Conservation (phyloP, 2,329 filamentous ascomycete genomes). For the Emmonsia crescens region DNA sequence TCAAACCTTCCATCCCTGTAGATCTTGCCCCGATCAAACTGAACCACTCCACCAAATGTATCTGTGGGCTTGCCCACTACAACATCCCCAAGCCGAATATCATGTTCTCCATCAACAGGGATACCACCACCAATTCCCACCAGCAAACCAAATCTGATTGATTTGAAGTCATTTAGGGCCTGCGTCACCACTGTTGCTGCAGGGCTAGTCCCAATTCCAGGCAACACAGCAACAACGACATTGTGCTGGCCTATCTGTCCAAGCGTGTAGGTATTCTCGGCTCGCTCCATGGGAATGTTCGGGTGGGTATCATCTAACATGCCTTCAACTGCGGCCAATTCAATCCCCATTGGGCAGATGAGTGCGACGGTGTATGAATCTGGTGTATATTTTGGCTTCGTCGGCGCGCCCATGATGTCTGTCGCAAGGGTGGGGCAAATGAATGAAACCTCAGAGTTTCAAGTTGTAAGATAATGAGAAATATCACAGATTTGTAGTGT, state of each 20-base stretch:
- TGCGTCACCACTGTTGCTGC: constrained; percentile 9
- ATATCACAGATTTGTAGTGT: background rate
- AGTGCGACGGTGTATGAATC: constrained; percentile 5
- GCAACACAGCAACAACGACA: constrained; percentile 13
- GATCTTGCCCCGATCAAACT: constrained; percentile 10
- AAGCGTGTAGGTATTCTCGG: constrained; percentile 11
- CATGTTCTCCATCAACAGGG: constrained; percentile 5
- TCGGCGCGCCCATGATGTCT: background rate
- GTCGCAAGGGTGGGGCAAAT: background rate
- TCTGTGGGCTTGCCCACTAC: constrained; percentile 10
- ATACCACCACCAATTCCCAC: constrained; percentile 15
- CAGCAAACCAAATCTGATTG: constrained; percentile 11
- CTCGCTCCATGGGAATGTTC: background rate
- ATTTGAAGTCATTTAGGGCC: constrained; percentile 10
- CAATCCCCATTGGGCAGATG: constrained; percentile 9
- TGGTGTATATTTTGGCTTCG: background rate
- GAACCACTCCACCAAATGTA: constrained; percentile 7
- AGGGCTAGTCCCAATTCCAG: constrained; percentile 8
- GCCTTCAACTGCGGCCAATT: constrained; percentile 8
- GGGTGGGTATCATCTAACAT: constrained; percentile 13
- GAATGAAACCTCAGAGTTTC: background rate
- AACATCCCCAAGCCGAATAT: constrained; percentile 15
- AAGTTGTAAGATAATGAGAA: background rate
- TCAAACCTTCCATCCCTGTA: constrained; percentile 1
- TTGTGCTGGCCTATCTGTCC: constrained; percentile 13